Evolutionary conservation across 2,329 filamentous ascomycete genomes (phyloP).

Genomic region (Aureobasidium musti): DNA sequence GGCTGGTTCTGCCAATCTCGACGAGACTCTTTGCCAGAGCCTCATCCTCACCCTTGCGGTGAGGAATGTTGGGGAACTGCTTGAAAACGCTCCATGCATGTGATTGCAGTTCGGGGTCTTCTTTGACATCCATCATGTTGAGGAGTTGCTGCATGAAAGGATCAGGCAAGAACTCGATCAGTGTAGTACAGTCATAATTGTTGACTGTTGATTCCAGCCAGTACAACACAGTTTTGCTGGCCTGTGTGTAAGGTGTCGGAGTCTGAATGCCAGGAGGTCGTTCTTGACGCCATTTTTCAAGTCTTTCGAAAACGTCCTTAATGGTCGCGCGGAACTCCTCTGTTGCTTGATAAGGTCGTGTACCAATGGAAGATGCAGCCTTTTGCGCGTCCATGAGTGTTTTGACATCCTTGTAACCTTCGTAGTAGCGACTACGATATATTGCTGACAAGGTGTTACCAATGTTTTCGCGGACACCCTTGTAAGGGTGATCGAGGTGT

Average conservation of each 20-base stretch:
- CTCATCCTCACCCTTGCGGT: conserved; percentile 80
- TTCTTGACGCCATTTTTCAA: conserved; percentile 86
- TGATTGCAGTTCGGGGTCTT: conserved; percentile 92
- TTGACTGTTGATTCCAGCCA: conserved; percentile 93
- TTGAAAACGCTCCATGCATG: conserved; percentile 96
- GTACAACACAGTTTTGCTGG: conserved; percentile 90
- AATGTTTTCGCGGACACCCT: conserved; percentile 93
- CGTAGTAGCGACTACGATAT: conserved; percentile 88
- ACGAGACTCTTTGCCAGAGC: conserved; percentile 84
- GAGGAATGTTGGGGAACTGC: conserved; percentile 92
- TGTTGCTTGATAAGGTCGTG: conserved; percentile 76
- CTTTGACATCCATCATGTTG: conserved; percentile 99
- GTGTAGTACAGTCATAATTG: conserved; percentile 87
- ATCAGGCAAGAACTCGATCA: conserved; percentile 87
- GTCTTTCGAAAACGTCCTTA: conserved; percentile 70
- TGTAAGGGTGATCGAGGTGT: conserved; percentile 96
- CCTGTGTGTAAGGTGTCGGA: conserved; percentile 90
- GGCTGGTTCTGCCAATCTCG: conserved; percentile 77
- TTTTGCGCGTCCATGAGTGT: conserved; percentile 78
- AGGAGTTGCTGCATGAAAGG: conserved; percentile 88
- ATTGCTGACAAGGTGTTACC: conserved; percentile 85
- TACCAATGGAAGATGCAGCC: conserved; percentile 75
- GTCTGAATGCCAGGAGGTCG: conserved; percentile 86
- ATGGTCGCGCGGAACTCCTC: conserved; percentile 74
- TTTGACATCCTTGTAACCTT: conserved; percentile 81